Base-by-base conservation (phyloP, 1,139 yeast genomes). In the Hyphopichia fennica region DNA sequence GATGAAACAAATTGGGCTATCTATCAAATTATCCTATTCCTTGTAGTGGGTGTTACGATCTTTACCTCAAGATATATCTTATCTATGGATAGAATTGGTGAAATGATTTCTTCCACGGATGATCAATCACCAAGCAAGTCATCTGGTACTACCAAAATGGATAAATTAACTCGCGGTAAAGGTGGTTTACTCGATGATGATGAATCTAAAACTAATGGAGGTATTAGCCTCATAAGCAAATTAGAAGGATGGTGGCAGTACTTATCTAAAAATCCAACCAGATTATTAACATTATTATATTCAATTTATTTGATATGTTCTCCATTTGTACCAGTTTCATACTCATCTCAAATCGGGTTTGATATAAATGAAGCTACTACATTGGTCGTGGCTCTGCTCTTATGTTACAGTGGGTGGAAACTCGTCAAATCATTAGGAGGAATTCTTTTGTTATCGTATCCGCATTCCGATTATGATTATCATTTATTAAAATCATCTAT, bases 211-310 rank as follows among this genome's bases (percentile, higher is more conserved):
- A 5, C 9, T 4, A 8, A 6, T 23, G 20, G 5, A 10, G 7
- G 4, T 16, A n/a, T 11, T 11, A 11, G 27, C 5, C 8, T 19
- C 22, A 4, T 14, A 13, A 13, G 16, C n/a, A 33, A 20, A n/a
- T n/a, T 18, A 3, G 25, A 13, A n/a, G 16, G 16, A 3, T 19
- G 25, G 25, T 33, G 27, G 27, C 4, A 14, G 4, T 44, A 47
- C 9, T 51, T 59, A 48, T 53, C 75, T 38, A 75, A 72, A 43
- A 80, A 78, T 52, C 89, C 91, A 1, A 80, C 88, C 0, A 83
- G 82, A 51, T 56, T 81, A 31, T 67, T 85, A 41, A 85, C 95
- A 0, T 58, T 85, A 25, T 51, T 76, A 2, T 84, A 83, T 53
- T 68, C 88, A 0, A 25, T 52, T 2, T 72, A 63, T 41, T 55